phyloP scores from a whole-genome alignment of 208 protist genomes.

The Leishmania braziliensis region DNA sequence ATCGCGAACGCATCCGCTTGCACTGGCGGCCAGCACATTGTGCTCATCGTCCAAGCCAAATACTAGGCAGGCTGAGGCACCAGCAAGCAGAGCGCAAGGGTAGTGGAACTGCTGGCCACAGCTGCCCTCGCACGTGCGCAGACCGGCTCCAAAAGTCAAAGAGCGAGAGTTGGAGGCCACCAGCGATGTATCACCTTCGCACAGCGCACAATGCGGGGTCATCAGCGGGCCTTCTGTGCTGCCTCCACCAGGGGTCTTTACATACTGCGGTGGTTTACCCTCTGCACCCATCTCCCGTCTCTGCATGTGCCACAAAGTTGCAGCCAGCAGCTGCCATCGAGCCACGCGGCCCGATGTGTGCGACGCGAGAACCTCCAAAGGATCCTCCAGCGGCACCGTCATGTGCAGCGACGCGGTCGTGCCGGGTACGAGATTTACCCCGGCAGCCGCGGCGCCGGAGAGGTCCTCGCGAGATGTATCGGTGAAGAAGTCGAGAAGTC shows the following conservation, averaged over 20 bases:
- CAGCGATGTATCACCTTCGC: not conserved
- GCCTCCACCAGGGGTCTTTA: not conserved
- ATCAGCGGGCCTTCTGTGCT: not conserved
- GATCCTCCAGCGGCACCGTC: slow-evolving; percentile 25
- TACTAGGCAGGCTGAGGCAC: slow-evolving; percentile 52
- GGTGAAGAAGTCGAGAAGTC: slow-evolving; percentile 40
- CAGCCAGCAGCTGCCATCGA: slow-evolving; percentile 32
- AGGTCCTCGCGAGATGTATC: slow-evolving; percentile 11
- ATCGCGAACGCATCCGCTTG: slow-evolving; percentile 1
- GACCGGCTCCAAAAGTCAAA: slow-evolving; percentile 17
- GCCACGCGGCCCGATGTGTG: slow-evolving; percentile 28
- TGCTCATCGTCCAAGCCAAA: slow-evolving; percentile 44
- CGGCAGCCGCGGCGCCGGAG: not conserved
- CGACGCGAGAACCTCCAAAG: slow-evolving; percentile 4
- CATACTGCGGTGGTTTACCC: too few relatives aligned
- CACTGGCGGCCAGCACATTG: slow-evolving; percentile 7
- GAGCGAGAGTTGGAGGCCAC: not conserved
- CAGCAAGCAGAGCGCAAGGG: slow-evolving; percentile 76
- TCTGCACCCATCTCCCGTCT: not conserved
- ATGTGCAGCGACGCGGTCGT: slow-evolving; percentile 21
- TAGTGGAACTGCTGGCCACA: slow-evolving; percentile 59
- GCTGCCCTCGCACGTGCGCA: slow-evolving; percentile 20
- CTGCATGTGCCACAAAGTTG: slow-evolving; percentile 7
- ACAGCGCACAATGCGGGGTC: slow-evolving; percentile 14
- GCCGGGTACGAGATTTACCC: not conserved